phyloP scores from a whole-genome alignment of 78 protist species.

The Speleostelium caveatum region DNA sequence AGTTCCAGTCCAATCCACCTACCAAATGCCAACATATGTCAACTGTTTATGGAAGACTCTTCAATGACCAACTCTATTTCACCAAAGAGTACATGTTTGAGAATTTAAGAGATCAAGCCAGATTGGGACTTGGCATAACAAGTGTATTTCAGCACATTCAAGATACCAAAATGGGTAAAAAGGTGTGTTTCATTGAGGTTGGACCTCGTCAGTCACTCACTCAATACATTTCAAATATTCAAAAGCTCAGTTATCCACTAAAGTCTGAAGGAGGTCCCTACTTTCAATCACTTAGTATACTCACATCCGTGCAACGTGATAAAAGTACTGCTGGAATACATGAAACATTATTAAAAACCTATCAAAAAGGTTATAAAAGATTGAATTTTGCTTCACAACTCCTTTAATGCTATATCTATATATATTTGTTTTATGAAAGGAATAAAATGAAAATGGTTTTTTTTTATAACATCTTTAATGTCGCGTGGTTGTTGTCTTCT shows the following conservation, averaged over 20 bases:
- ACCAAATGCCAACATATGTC: background rate
- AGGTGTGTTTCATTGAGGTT: slow-evolving; percentile 4
- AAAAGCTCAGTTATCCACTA: background rate
- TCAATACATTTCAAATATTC: background rate
- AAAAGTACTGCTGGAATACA: background rate
- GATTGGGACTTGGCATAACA: background rate
- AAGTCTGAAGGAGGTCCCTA: background rate
- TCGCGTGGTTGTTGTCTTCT: no score
- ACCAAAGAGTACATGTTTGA: slow-evolving; percentile 10
- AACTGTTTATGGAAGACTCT: slow-evolving; percentile 3
- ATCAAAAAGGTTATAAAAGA: slow-evolving; percentile 7
- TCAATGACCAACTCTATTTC: slow-evolving; percentile 1
- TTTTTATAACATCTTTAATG: no score
- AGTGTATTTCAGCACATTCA: background rate
- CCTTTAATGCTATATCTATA: background rate
- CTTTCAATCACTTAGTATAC: background rate
- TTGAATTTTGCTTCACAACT: background rate
- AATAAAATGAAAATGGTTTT: no score
- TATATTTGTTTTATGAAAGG: no score
- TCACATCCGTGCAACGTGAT: slow-evolving; percentile 1
- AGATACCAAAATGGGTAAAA: background rate
- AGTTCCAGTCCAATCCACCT: background rate
- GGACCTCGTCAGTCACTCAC: slow-evolving; percentile 25
- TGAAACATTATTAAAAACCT: background rate
- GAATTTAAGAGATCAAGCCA: slow-evolving; percentile 25